Percentiles rank a stretch among this genome's conserved stretches.
Conservation (phyloP, 2,329 filamentous ascomycete species). For the Canariomyces notabilis region DNA sequence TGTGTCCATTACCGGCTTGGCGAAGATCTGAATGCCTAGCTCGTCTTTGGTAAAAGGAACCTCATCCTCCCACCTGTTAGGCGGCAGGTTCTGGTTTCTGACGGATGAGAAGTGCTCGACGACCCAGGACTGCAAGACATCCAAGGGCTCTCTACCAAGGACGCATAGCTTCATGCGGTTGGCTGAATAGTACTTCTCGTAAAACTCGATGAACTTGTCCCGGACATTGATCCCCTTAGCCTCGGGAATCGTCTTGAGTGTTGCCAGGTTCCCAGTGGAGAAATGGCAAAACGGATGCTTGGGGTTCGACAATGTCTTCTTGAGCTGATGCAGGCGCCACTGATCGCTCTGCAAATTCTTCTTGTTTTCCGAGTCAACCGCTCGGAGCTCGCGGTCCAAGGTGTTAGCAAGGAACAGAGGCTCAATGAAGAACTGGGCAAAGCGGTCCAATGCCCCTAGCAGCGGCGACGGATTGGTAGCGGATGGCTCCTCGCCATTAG, state of each 20-base stretch:
- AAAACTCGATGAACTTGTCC: constrained; percentile 88
- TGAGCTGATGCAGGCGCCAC: constrained; percentile 83
- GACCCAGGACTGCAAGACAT: constrained; percentile 79
- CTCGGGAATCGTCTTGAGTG: constrained; percentile 77
- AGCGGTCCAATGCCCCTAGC: constrained; percentile 80
- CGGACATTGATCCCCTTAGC: constrained; percentile 76
- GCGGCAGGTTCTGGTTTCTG: constrained; percentile 72
- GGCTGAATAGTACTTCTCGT: constrained; percentile 83
- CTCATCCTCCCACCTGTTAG: constrained; percentile 50
- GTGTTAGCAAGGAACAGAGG: constrained; percentile 82
- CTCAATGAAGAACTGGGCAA: constrained; percentile 88
- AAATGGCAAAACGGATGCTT: constrained; percentile 88
- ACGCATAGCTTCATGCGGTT: constrained; percentile 92
- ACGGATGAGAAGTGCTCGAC: constrained; percentile 76
- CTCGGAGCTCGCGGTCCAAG: constrained; percentile 78
- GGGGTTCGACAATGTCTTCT: constrained; percentile 82
- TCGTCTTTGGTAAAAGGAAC: constrained; percentile 45
- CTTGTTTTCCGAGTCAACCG: constrained; percentile 95
- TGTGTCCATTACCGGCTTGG: constrained; percentile 87
- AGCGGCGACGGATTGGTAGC: constrained; percentile 56
- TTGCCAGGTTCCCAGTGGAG: constrained; percentile 82
- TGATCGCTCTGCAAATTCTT: constrained; percentile 91
- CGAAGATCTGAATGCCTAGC: constrained; percentile 67
- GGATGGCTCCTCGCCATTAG: constrained; percentile 52
- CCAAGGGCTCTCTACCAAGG: constrained; percentile 73